Base-by-base conservation (phyloP, 345 rosid genomes). In the Murraya koenigii region DNA sequence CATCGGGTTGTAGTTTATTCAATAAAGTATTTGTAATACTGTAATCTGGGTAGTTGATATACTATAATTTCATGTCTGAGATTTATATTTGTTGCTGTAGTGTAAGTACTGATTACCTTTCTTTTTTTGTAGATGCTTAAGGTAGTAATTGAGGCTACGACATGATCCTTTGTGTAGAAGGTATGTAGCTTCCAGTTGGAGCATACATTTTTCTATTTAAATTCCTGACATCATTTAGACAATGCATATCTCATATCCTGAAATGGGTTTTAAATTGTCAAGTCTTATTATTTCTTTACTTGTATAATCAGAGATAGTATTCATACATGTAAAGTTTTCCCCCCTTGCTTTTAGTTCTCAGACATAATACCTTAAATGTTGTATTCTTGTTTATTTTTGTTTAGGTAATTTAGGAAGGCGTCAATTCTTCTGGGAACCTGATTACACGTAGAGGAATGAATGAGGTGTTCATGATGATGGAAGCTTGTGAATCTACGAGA, bases 81-180 rank as follows among this genome's bases (percentile, higher is more conserved):
- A 52, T 61, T 60, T 71, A 28, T 70, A 6, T 49, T 17, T 72
- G 55, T 33, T 44, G 20, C 38, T 58, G 28, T 49, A 20, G 66
- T 28, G 17, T 75, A 49, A 55, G 23, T n/a, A 39, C 28, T 56
- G 15, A 14, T 2, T 41, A 30, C 30, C 52, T 52, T 39, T 75
- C 65, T 70, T 75, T 68, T 15, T 1, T 78, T n/a, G 68, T 82
- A 84, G 86, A 81, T 84, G 84, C 82, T 67, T 78, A 75, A 75
- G 59, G 30, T 19, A 30, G 49, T 30, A 4, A 63, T 63, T 61
- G 65, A 61, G 9, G 28, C 44, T 61, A 39, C 74, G 28, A 71
- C 76, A 52, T 72, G 41, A 61, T 78, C 44, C 72, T 77, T 65
- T 72, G 78, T 23, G 26, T 64, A 75, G 68, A 38, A 78, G 84